Evolutionary conservation across 495 filamentous ascomycete species (phyloP), one percentile per base, ranked within the genome.

Genomic region (Penicillium tannophilum): DNA sequence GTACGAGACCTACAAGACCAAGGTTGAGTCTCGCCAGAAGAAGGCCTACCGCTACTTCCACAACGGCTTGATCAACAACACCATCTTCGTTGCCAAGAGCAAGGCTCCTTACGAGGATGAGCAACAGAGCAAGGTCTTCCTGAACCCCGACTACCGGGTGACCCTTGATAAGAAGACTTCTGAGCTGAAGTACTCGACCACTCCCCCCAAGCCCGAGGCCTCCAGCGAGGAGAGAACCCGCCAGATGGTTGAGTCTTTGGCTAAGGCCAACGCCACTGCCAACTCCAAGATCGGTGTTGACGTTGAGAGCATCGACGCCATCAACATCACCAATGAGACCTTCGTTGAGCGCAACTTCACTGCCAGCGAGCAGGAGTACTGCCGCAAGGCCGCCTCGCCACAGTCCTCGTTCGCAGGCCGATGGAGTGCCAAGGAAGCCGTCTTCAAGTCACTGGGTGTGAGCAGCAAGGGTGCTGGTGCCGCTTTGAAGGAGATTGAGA

Each of bases 31-130:
- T 6, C 85, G 94, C 58, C 96, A 99, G 72, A 96, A 96, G 90
- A 96, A 92, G 77, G 92, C 94, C 0, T 99, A 99, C 79, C 86
- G 94, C 44, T 99, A 90, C 82, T 94, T 93, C 84, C 94, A 99
- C 79, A 95, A 96, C 67, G 92, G 93, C 56, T 80, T 98, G 70
- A 91, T 98, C 80, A 94, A 92, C 81, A 97, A 99, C 77, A 90
- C 87, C 63, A 85, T 99, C 73, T 99, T 99, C 78, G 90, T 93
- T 52, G 92, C 95, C 63, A 99, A 99, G 85, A 85, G 80, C 65
- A 84, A 92, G 70, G 82, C 92, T 28, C 94, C 94, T 39, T 99
- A 97, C 76, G 85, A 86, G 36, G 90, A 96, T 52, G 86, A 88
- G n/a, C 88, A 92, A 67, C 87, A 93, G 76, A 83, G 83, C 71